Conservation (phyloP, 2,329 filamentous ascomycete genomes). For the Trichoderma sp. region DNA sequence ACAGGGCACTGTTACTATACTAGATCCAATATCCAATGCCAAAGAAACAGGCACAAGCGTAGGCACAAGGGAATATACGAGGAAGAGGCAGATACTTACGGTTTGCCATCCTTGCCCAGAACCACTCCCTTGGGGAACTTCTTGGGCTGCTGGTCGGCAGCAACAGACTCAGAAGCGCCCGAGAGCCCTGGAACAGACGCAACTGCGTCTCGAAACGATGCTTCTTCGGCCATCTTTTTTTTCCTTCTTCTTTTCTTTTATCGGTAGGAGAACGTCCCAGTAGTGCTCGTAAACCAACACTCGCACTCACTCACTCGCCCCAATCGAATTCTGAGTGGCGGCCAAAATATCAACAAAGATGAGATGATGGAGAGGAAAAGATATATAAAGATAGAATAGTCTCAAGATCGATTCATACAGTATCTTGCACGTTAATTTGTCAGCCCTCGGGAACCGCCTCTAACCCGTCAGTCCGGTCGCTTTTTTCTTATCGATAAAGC, state of each 20-base stretch:
- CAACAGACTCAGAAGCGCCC: constrained; percentile 22
- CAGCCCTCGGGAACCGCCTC: constrained; percentile 1
- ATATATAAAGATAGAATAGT: neutral
- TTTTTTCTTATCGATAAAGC: constrained; percentile 24
- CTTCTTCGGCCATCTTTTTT: constrained; percentile 40
- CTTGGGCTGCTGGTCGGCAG: constrained; percentile 41
- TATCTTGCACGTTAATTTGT: constrained; percentile 14
- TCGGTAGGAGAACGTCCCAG: neutral
- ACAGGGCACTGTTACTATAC: neutral
- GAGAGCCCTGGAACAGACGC: constrained; percentile 22
- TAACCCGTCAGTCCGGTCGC: neutral
- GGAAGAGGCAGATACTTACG: constrained; percentile 52
- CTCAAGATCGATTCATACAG: neutral
- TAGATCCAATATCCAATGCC: neutral
- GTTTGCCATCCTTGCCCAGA: constrained; percentile 78
- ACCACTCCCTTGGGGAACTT: constrained; percentile 70
- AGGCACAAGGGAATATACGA: neutral
- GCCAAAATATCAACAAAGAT: neutral
- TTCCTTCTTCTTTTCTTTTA: constrained; percentile 21
- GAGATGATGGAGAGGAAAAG: neutral
- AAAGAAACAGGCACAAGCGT: neutral
- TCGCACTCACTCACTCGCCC: neutral
- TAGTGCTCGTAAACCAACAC: neutral
- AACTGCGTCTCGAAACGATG: constrained; percentile 31
- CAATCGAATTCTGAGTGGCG: neutral